Evolutionary conservation across 345 rosid species (phyloP).

Genomic region (Populus ilicifolia): DNA sequence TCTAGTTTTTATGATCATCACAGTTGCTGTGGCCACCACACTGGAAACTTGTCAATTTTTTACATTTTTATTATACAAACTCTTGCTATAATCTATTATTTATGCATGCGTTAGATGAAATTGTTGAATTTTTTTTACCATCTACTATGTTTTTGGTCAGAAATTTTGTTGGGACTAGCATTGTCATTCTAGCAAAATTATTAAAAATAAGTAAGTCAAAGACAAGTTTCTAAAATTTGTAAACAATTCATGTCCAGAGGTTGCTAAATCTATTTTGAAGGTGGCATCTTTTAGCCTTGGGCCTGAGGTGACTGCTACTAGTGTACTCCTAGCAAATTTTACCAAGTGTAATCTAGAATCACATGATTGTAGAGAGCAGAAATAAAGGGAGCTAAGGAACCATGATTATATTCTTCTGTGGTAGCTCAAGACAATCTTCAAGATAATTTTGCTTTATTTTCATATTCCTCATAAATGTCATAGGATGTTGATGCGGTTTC

Average conservation of each 20-base stretch:
- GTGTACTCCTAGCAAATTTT: neutral
- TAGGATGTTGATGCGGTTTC: too few species aligned
- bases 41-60: neutral
- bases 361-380: neutral
- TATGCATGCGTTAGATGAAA: neutral
- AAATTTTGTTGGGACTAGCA: neutral
- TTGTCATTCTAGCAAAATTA: neutral
- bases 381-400: neutral
- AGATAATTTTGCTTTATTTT: too few species aligned
- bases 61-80: neutral
- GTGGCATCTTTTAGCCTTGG: neutral
- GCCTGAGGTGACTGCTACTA: neutral
- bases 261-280: neutral
- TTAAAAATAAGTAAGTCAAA: neutral
- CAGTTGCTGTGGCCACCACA: neutral
- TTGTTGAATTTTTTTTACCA: neutral
- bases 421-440: too few species aligned
- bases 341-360: neutral
- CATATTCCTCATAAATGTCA: too few species aligned
- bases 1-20: neutral
- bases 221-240: neutral
- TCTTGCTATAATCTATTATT: neutral
- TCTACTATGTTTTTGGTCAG: neutral
- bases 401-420: neutral
- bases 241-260: neutral